Evolutionary conservation across 2,329 filamentous ascomycete genomes (phyloP), one percentile per base, ranked within the genome.

Genomic region (Diplodia scrobiculata): DNA sequence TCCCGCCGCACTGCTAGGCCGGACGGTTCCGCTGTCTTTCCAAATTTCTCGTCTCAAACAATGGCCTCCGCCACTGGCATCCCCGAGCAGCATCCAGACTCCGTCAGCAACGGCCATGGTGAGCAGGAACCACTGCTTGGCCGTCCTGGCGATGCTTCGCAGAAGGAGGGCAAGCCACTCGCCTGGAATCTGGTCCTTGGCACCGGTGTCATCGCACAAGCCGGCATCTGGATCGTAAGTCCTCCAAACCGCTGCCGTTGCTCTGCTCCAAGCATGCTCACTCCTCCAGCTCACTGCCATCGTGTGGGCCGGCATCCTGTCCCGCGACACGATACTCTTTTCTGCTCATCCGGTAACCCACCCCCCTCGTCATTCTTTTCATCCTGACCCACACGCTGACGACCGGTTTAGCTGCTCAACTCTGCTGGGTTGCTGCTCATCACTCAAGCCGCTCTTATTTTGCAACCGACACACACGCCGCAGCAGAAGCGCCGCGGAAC

Each of bases 391-490:
- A 5, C 11, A 4, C n/a, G 41, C 52, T 65, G 27, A 65, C 32
- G 47, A 38, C 51, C 25, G 17, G 7, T 14, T 25, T 67, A 83
- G 81, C 78, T 84, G 14, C 77, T 84, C 71, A 86, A 86, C 72
- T 85, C 79, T 70, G 75, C 89, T 66, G 92, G 87, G 58, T 77
- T 96, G 67, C 83, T 97, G 68, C 83, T 91, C 67, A 83, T 95
- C 72, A 84, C 90, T 19, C 89, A 97, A 82, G 89, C 89, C 65
- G 87, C 93, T 70, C 87, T 98, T 63, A 81, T 95, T 71, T 85
- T 98, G 41, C 95, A 99, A 77, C 95, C 94, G 1, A 97, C 94
- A 0, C 86, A 90, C 72, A 91, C 91, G 0, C 81, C 88, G 1
- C 77, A 82, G 17, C 91, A 97, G 79, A 97, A 97, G 79, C 78